These are phyloP conservation scores for Fusarium foetens DNA, from an alignment of 2,329 filamentous ascomycete genomes.

Conservation along the genomic window DNA sequence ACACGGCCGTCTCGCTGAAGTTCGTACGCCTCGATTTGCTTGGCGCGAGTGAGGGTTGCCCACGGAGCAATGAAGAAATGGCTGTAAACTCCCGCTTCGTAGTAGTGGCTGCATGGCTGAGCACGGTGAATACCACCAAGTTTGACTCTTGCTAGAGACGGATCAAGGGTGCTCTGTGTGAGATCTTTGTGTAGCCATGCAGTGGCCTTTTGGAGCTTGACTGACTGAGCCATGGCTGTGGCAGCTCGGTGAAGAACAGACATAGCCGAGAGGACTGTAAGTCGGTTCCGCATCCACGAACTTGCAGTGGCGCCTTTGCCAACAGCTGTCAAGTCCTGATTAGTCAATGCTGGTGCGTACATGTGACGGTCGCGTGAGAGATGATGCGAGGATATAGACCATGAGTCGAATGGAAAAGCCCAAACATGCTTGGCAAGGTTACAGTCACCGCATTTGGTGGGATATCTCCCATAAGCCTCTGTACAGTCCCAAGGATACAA, in stretches of 20 bases:
- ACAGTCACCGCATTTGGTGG: conserved; percentile 52
- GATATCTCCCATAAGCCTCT: conserved; percentile 53
- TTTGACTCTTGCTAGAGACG: conserved; percentile 47
- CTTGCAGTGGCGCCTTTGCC: conserved; percentile 30
- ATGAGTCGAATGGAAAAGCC: conserved; percentile 58
- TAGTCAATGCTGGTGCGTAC: conserved; percentile 45
- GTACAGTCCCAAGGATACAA: conserved; percentile 61
- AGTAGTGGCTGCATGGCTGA: conserved; percentile 54
- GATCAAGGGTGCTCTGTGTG: conserved; percentile 15
- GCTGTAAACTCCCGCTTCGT: conserved; percentile 46
- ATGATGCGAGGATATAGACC: conserved; percentile 54
- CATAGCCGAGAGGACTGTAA: conserved; percentile 48
- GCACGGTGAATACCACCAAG: conserved; percentile 56
- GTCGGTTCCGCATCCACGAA: conserved; percentile 51
- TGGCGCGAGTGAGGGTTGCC: conserved; percentile 30
- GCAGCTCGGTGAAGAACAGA: conserved; percentile 47
- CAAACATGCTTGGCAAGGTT: conserved; percentile 57
- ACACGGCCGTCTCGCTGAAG: conserved; percentile 25
- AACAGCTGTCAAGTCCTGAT: conserved; percentile 14
- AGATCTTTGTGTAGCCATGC: conserved; percentile 47
- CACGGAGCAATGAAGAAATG: conserved; percentile 47
- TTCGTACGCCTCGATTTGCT: conserved; percentile 40
- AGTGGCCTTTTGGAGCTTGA: conserved; percentile 45
- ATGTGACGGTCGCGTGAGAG: conserved; percentile 49
- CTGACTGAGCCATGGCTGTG: conserved; percentile 49